These are phyloP conservation scores for Boletus subluridellus DNA, from an alignment of 1,284 basidiomycete species.

Conservation along the genomic window DNA sequence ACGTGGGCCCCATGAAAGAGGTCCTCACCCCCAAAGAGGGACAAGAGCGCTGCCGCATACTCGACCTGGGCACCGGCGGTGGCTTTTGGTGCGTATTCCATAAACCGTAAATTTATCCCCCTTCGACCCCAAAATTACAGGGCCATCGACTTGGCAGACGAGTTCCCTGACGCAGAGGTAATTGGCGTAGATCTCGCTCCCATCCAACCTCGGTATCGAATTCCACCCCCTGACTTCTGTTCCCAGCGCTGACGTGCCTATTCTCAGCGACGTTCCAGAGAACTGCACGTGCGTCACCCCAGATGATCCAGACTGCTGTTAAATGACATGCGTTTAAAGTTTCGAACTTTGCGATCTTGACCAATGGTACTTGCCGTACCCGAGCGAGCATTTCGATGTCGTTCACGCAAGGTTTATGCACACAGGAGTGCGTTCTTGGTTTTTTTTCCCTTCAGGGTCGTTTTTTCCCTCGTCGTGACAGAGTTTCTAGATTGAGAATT, in stretches of 20 bases:
- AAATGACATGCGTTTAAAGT: constrained; percentile 34
- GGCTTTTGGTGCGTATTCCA: constrained; percentile 49
- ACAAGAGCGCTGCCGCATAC: constrained; percentile 40
- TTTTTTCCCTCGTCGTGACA: constrained; percentile 6
- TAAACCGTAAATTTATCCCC: constrained; percentile 8
- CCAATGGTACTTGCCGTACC: constrained; percentile 55
- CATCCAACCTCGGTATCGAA: constrained; percentile 58
- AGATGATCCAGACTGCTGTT: constrained; percentile 5
- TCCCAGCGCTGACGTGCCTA: constrained; percentile 14
- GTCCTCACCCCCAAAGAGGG: constrained; percentile 39
- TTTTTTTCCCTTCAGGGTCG: constrained; percentile 4
- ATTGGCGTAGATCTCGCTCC: constrained; percentile 67
- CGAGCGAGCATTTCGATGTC: constrained; percentile 58
- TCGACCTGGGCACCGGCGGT: constrained; percentile 65
- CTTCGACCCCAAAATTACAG: constrained; percentile 31
- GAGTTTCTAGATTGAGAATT: constrained; percentile 51
- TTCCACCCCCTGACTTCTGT: constrained; percentile 5
- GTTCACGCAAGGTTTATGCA: constrained; percentile 65
- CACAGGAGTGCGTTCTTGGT: constrained; percentile 43
- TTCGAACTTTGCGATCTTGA: constrained; percentile 68
- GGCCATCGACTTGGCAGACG: constrained; percentile 66
- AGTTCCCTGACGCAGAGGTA: constrained; percentile 62
- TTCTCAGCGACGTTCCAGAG: constrained; percentile 53
- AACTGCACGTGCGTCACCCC: constrained; percentile 58
- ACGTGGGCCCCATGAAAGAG: constrained; percentile 58